Conservation (phyloP, 2,329 filamentous ascomycete genomes). For the Celoporthe dispersa region DNA sequence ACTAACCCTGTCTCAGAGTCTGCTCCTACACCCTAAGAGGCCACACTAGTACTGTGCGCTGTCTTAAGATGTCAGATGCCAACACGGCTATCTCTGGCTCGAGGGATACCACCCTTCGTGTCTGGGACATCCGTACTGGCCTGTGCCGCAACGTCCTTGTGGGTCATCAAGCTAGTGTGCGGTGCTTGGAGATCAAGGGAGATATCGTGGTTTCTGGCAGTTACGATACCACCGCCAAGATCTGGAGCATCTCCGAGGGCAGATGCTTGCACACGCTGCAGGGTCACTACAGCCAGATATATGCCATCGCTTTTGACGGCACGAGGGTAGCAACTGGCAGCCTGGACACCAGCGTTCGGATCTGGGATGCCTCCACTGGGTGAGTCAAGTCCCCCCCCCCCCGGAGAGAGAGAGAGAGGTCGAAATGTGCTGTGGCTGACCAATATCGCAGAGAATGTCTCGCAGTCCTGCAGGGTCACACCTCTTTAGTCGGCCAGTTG, state of each 20-base stretch:
- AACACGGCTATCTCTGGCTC: conserved; percentile 96
- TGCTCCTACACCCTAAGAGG: conserved; percentile 85
- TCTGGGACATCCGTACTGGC: conserved; percentile 92
- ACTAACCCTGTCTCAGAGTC: conserved; percentile 54
- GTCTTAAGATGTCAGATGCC: conserved; percentile 94
- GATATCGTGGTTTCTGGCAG: conserved; percentile 97
- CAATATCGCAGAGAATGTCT: conserved; percentile 67
- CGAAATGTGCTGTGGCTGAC: conserved; percentile 38
- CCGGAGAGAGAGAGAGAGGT: conserved; percentile 19
- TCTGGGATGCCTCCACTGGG: conserved; percentile 93
- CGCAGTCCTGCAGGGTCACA: conserved; percentile 94
- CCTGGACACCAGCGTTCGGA: conserved; percentile 92
- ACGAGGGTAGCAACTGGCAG: conserved; percentile 92
- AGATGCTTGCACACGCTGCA: conserved; percentile 87
- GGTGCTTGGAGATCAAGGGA: conserved; percentile 93
- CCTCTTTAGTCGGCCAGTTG: conserved; percentile 92
- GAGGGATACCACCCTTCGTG: conserved; percentile 87
- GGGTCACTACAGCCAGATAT: conserved; percentile 98
- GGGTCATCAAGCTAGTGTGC: conserved; percentile 92
- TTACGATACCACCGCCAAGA: conserved; percentile 94
- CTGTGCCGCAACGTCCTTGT: conserved; percentile 90
- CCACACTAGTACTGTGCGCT: conserved; percentile 95
- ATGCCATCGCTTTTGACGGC: conserved; percentile 97
- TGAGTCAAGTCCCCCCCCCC: conserved; percentile 47
- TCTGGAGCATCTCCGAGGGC: conserved; percentile 97